Evolutionary conservation across 1,139 yeast species (phyloP).

Genomic region (Yamadazyma aaseri): DNA sequence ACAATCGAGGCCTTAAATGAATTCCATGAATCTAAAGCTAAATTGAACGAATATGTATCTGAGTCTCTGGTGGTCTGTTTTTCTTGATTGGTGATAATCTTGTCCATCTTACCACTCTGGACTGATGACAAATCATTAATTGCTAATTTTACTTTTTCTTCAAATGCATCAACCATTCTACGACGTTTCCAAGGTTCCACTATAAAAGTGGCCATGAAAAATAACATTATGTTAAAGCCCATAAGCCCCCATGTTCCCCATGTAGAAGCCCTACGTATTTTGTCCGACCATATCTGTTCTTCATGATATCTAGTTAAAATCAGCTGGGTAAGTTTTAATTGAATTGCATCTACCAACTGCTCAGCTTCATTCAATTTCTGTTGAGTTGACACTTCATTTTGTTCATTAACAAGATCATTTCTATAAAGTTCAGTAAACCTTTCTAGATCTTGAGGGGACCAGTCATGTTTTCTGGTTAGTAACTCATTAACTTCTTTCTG

Average conservation of each 20-base stretch:
- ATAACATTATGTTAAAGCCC: constrained; percentile 80
- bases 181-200: constrained; percentile 95
- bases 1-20: constrained; percentile 15
- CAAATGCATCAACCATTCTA: constrained; percentile 78
- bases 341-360: constrained; percentile 63
- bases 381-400: constrained; percentile 55
- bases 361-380: constrained; percentile 56
- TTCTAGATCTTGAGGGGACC: constrained; percentile 80
- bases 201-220: constrained; percentile 77
- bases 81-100: constrained; percentile 9
- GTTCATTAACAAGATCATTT: constrained; percentile 76
- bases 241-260: constrained; percentile 95
- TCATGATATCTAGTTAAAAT: constrained; percentile 90
- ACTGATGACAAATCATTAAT: constrained; percentile 32
- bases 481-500: constrained; percentile 89
- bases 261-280: constrained; percentile 88
- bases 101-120: constrained; percentile 17
- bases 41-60: constrained; percentile 3
- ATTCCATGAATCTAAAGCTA: constrained; percentile 17
- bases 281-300: constrained; percentile 98
- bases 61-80: constrained; percentile 2
- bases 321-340: constrained; percentile 66
- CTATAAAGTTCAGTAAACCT: constrained; percentile 78
- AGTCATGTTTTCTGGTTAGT: constrained; percentile 77
- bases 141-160: constrained; percentile 66